Percentiles rank a stretch among this genome's conserved stretches.
These are phyloP conservation scores for Suillus ampliporus DNA, from an alignment of 768 basidiomycete species.

Conservation along the genomic window DNA sequence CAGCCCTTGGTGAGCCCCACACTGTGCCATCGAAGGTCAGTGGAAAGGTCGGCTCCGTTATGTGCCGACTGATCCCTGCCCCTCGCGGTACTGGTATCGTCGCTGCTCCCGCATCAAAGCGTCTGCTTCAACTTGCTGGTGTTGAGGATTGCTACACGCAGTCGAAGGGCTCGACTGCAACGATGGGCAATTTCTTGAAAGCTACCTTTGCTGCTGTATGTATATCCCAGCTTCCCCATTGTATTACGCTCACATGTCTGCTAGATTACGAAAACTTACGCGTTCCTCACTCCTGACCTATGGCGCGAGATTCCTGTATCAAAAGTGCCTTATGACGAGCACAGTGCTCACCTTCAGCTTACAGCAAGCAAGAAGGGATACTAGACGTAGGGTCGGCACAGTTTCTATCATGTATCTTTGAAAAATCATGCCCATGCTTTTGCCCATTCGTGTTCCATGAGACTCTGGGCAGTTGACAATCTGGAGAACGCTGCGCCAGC, in stretches of 20 bases:
- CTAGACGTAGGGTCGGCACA: slow-evolving; percentile 41
- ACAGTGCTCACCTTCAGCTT: slow-evolving; percentile 90
- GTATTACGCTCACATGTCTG: slow-evolving; percentile 10
- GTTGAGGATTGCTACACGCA: slow-evolving; percentile 98
- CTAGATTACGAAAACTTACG: slow-evolving; percentile 96
- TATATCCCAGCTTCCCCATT: slow-evolving; percentile 19
- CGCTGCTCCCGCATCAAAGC: slow-evolving; percentile 96
- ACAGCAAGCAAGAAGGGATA: slow-evolving; percentile 76
- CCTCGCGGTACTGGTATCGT: slow-evolving; percentile 99
- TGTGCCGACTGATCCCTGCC: slow-evolving; percentile 98
- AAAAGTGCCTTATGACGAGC: slow-evolving; percentile 93
- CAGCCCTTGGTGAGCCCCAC: slow-evolving; percentile 97
- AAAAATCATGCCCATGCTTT: slow-evolving; percentile 11
- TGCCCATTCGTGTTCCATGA: not conserved
- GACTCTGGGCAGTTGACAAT: not conserved
- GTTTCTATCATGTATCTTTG: slow-evolving; percentile 18
- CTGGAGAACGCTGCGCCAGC: not conserved
- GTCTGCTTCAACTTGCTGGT: slow-evolving; percentile 96
- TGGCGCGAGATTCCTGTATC: slow-evolving; percentile 95
- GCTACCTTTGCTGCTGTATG: slow-evolving; percentile 91
- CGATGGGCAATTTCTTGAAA: slow-evolving; percentile 99
- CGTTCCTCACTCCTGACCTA: slow-evolving; percentile 97
- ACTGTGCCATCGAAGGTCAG: slow-evolving; percentile 98
- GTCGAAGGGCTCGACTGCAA: slow-evolving; percentile 97
- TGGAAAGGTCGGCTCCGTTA: slow-evolving; percentile 98